A percentile compares a stretch with the other conserved stretches of the same genome.
Conservation (phyloP, 2,329 filamentous ascomycete genomes). For the Cytospora piceae region DNA sequence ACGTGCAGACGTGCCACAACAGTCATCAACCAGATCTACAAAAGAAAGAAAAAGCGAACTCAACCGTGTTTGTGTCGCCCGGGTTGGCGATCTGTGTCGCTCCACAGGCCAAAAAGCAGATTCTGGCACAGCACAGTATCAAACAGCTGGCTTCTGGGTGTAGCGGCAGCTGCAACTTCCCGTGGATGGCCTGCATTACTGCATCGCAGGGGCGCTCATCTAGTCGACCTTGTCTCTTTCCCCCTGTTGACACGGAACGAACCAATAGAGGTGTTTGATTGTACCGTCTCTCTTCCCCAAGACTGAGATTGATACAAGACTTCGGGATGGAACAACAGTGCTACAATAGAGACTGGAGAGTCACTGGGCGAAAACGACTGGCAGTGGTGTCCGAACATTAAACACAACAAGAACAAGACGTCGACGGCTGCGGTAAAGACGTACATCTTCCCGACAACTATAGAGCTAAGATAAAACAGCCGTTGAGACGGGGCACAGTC, state of each 20-base stretch:
- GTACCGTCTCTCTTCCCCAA: background rate
- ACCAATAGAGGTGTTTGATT: background rate
- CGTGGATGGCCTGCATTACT: background rate
- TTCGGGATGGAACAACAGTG: background rate
- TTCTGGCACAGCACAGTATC: background rate
- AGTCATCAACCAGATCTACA: background rate
- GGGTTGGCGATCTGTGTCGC: background rate
- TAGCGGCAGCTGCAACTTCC: conserved; percentile 9
- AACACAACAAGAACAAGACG: background rate
- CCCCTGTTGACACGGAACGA: conserved; percentile 38
- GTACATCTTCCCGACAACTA: conserved; percentile 7
- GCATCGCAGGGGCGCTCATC: no score
- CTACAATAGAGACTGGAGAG: background rate
- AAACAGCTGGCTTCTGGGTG: conserved; percentile 9
- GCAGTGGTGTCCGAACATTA: no score
- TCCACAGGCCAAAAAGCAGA: background rate
- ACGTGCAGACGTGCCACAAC: background rate
- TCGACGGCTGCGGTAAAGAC: conserved; percentile 12
- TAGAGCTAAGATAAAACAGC: background rate
- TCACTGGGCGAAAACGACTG: no score
- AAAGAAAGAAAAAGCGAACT: background rate
- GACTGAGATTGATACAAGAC: background rate
- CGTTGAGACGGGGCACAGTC: background rate
- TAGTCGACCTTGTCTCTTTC: conserved; percentile 33
- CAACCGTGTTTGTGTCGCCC: background rate